A percentile compares a stretch with the other conserved stretches of the same genome.
Conservation (phyloP, 78 protist species). For the Speleostelium caveatum region DNA sequence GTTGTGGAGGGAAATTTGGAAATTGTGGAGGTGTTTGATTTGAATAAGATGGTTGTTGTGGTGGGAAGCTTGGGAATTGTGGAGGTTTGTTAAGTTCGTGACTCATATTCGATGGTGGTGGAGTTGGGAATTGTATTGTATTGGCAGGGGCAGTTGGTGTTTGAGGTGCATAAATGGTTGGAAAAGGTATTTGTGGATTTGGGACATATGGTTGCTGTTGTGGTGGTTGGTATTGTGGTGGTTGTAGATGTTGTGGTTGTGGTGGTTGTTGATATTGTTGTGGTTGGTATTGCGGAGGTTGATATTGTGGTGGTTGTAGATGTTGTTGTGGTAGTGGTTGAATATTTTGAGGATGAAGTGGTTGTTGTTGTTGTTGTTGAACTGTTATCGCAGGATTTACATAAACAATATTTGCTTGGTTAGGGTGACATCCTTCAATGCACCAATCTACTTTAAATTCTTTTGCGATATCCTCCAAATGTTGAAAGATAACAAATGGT, state of each 20-base stretch:
- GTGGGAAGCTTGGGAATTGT: conserved; percentile 34
- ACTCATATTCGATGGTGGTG: conserved; percentile 19
- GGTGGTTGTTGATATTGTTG: conserved; percentile 4
- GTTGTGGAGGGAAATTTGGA: conserved; percentile 35
- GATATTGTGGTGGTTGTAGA: neutral
- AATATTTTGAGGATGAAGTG: neutral
- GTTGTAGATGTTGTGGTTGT: neutral
- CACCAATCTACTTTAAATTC: conserved; percentile 60
- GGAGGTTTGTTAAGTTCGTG: conserved; percentile 29
- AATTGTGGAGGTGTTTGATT: conserved; percentile 29
- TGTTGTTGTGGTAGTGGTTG: neutral
- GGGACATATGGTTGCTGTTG: conserved; percentile 4
- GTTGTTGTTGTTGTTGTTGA: conserved; percentile 7
- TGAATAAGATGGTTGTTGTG: conserved; percentile 8
- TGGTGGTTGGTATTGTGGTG: neutral
- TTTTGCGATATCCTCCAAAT: conserved; percentile 49
- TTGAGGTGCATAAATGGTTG: conserved; percentile 18
- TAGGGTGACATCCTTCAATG: neutral
- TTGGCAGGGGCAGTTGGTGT: conserved; percentile 27
- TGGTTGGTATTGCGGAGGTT: conserved; percentile 1
- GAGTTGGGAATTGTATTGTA: conserved; percentile 17
- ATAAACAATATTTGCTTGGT: no score
- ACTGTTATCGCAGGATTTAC: neutral
- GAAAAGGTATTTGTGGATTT: neutral
- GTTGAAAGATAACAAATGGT: conserved; percentile 54